phyloP scores from a whole-genome alignment of 257 asterid genomes.

The Ajuga chamaepitys region DNA sequence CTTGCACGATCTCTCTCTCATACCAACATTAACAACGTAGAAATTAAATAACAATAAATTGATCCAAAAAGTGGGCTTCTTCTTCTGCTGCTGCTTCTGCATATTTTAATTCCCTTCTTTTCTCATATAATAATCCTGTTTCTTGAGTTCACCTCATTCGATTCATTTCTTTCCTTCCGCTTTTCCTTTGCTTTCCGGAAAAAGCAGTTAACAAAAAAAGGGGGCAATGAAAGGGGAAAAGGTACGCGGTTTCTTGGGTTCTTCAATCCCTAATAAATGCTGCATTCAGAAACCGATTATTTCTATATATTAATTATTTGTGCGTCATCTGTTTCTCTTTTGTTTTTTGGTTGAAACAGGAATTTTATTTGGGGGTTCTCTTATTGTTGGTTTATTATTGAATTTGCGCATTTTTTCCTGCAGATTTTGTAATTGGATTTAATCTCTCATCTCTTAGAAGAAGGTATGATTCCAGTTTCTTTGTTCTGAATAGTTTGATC shows the following conservation, averaged over 20 bases:
- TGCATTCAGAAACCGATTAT: background rate
- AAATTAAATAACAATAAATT: conserved; percentile 1
- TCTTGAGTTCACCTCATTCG: background rate
- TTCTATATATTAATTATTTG: background rate
- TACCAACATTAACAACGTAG: background rate
- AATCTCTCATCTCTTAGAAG: background rate
- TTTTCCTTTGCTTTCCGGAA: conserved; percentile 32
- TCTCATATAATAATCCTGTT: background rate
- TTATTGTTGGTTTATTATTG: conserved; percentile 7
- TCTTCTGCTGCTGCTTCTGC: background rate
- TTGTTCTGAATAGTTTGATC: background rate
- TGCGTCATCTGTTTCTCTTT: background rate
- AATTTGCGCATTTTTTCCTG: background rate
- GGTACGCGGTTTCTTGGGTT: conserved; percentile 33
- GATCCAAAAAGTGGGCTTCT: conserved; percentile 14
- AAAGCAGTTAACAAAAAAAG: conserved; percentile 25
- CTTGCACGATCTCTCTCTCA: conserved; percentile 49
- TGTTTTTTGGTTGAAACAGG: conserved; percentile 8
- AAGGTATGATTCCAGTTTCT: background rate
- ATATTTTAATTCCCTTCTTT: conserved; percentile 2
- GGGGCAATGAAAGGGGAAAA: background rate
- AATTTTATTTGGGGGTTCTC: background rate
- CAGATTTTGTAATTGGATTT: conserved; percentile 1
- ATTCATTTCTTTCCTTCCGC: background rate
- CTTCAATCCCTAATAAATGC: conserved; percentile 13